Percentiles rank a stretch among this genome's conserved stretches.
Evolutionary conservation across 805 yeast genomes (phyloP).

Genomic region (Zygosaccharomyces rouxii): DNA sequence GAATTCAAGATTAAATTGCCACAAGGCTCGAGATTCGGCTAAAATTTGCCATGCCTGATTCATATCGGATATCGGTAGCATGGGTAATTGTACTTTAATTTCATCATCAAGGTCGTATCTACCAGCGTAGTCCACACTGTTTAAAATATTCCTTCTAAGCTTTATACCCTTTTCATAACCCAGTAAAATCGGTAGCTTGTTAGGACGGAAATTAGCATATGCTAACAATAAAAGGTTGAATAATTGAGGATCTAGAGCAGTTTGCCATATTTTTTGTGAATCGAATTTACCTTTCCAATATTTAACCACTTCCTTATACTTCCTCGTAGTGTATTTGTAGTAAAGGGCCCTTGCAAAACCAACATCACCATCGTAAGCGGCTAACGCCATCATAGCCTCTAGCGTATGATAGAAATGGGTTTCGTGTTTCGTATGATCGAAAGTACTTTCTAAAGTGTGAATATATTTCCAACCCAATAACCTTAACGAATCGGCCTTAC

Average conservation of each 20-base stretch:
- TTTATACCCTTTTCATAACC: constrained; percentile 44
- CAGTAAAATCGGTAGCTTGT: constrained; percentile 36
- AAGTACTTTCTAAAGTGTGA: constrained; percentile 51
- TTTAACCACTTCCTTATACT: constrained; percentile 14
- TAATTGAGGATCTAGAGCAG: constrained; percentile 37
- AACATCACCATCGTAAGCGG: constrained; percentile 79
- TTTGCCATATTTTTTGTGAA: constrained; percentile 19
- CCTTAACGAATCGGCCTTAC: constrained; percentile 27
- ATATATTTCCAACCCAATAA: constrained; percentile 72
- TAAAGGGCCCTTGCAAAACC: constrained; percentile 65
- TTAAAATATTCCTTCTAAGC: constrained; percentile 45
- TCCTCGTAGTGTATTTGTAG: constrained; percentile 41
- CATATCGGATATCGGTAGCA: constrained; percentile 56
- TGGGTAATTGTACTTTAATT: constrained; percentile 46
- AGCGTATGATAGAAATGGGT: constrained; percentile 14
- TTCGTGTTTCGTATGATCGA: constrained; percentile 17
- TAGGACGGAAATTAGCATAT: constrained; percentile 40
- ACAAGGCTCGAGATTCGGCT: constrained; percentile 74
- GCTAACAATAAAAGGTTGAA: constrained; percentile 47
- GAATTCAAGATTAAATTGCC: constrained; percentile 39
- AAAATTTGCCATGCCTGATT: constrained; percentile 42
- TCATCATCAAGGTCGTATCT: constrained; percentile 22
- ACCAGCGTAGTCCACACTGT: constrained; percentile 38
- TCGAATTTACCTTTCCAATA: constrained; percentile 10
- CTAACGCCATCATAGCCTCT: constrained; percentile 67